Evolutionary conservation across 2,329 filamentous ascomycete genomes (phyloP), one percentile per base, ranked within the genome.

Genomic region (Xylariaceae sp.): DNA sequence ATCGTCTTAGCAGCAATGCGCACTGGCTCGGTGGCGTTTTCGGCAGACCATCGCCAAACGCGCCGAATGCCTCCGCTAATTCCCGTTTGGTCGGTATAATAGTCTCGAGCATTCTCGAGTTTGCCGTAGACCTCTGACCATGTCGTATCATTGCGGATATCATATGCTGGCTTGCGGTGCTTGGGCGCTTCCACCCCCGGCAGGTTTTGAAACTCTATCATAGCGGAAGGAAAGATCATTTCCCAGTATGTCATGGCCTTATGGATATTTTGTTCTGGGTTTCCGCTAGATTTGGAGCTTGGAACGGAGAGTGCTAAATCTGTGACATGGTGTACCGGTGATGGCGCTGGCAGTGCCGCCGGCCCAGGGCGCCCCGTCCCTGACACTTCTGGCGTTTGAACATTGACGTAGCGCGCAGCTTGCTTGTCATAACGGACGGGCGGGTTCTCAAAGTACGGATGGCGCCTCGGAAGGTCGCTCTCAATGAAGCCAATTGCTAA

Each of bases 41-140:
- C 26, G 13, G 40, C 40, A 9, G 16, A 11, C 40, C 40, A 42
- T 30, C n/a, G 7, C 3, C 18, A 18, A 11, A 29, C 40, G 11
- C 40, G 40, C 11, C n/a, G 40, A 42, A 42, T 8, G 11, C 24
- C 6, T 29, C 26, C 21, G 11, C 4, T 18, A 18, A 37, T 26
- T 2, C 30, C 32, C 9, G 43, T 47, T 29, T 24, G 13, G 23
- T 47, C 15, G 13, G 43, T 20, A 15, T 47, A 47, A 16, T 37
- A 15, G 11, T 37, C 10, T 18, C 15, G 43, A 47, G 43, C 32
- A 20, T 2, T 29, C 10, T 47, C 43, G n/a, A 47, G 23, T 37
- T 47, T 47, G 10, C 15, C n/a, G 33, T 37, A 39, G 27, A 47
- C 44, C 2, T 47, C 44, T 2, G n/a, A 16, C 44, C 44, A 47